Evolutionary conservation across 2,329 filamentous ascomycete species (phyloP), one percentile per base, ranked within the genome.

Genomic region (Phymatotrichopsis omnivora): DNA sequence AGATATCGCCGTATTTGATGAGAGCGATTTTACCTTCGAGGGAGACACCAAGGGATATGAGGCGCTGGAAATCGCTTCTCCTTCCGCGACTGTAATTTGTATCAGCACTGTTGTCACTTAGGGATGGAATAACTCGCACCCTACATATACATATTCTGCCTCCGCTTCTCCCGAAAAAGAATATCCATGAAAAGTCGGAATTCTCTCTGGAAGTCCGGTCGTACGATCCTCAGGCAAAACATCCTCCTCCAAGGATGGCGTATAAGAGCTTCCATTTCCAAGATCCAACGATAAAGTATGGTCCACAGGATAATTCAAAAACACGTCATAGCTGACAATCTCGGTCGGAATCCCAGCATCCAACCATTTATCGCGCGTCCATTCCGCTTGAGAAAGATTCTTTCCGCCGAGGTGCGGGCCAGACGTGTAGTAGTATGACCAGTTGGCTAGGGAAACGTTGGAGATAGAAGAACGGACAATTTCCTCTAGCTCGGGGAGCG

Each of bases 111-210:
- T n/a, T n/a, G n/a, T n/a, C n/a, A n/a, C n/a, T n/a, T n/a, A n/a
- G n/a, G n/a, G 12, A 11, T 31, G 19, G 27, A n/a, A 16, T 33
- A 19, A 36, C 34, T 19, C n/a, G n/a, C 28, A 34, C 48, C 49
- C 49, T 23, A 50, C 52, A 24, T 45, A 54, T 16, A 54, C 37
- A 32, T 51, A 51, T 44, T 51, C 48, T 23, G 48, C 45, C 11
- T 39, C 17, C 17, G 36, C 48, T 12, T 43, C 44, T 22, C 89
- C 89, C 49, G 72, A 87, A 4, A 43, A 29, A 3, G 85, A 93
- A 64, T 95, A 96, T 42, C 89, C 91, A 60, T 96, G 89, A 67
- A 96, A 96, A 0, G 82, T 89, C 1, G 89, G 86, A 19, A 96
- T 73, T 23, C 85, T 72, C 58, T 86, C 74, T 7, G 73, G 65